Conservation (phyloP, 108 stramenopile genomes). For the Seminavis robusta region DNA sequence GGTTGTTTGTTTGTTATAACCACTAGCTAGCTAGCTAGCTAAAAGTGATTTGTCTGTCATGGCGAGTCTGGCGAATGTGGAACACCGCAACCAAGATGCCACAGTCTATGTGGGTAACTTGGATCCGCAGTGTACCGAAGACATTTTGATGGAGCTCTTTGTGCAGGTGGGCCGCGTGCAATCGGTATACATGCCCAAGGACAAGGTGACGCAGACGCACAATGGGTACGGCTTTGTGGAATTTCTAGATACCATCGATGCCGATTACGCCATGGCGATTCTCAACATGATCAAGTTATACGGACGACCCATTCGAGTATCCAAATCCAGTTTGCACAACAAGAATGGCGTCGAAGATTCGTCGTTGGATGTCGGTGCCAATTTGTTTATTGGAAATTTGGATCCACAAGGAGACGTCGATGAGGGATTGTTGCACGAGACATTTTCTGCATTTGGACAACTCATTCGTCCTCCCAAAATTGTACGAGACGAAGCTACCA, state of each 20-base stretch:
- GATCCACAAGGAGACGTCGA: slow-evolving; percentile 89
- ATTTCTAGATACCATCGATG: slow-evolving; percentile 88
- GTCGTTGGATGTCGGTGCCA: slow-evolving; percentile 91
- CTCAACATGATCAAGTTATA: slow-evolving; percentile 97
- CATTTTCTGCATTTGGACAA: slow-evolving; percentile 96
- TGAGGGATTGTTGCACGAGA: slow-evolving; percentile 97
- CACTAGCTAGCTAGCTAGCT: no score
- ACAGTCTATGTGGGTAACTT: slow-evolving; percentile 97
- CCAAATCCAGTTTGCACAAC: slow-evolving; percentile 85
- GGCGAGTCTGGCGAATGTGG: slow-evolving; percentile 88
- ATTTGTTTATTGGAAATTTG: slow-evolving; percentile 97
- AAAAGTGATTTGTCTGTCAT: slow-evolving; percentile 43
- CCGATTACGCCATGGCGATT: slow-evolving; percentile 96
- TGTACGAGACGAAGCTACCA: slow-evolving; percentile 86
- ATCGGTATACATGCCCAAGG: slow-evolving; percentile 98
- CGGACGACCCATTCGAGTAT: slow-evolving; percentile 87
- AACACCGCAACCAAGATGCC: slow-evolving; percentile 99
- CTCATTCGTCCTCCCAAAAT: slow-evolving; percentile 89
- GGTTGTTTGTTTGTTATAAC: no score
- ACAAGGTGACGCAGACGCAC: slow-evolving; percentile 87
- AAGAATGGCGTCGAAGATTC: slow-evolving; percentile 48
- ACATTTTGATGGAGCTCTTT: slow-evolving; percentile 92
- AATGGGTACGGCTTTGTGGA: slow-evolving; percentile 98
- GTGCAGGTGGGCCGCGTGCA: slow-evolving; percentile 91
- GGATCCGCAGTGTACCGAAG: slow-evolving; percentile 83